Base-by-base conservation (phyloP, 1,284 basidiomycete species). In the Ceratorhiza oryzae-sativae region DNA sequence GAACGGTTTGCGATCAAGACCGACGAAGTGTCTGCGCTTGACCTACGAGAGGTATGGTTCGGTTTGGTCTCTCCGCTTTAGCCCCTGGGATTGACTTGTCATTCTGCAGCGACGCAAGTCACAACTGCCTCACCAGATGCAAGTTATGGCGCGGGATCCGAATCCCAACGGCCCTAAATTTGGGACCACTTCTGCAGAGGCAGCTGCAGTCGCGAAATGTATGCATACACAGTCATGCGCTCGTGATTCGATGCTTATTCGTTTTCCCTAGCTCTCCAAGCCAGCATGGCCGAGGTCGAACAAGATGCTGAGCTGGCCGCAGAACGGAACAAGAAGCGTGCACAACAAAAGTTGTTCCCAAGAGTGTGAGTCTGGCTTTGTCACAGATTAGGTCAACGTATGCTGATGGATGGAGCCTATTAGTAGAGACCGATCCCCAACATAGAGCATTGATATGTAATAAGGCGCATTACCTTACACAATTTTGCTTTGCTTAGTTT, bases 1-100 rank as follows among this genome's bases (percentile, higher is more conserved):
- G 80, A 81, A 1, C 83, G 82, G 39, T 94, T 88, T 79, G 77
- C 86, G 25, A 86, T 97, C 46, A 68, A 58, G 53, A 68, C 65
- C 10, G 65, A 68, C 18, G 51, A 68, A 23, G 65, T 68, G 1
- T 68, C 65, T 46, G 65, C 65, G 27, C 53, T 68, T 18, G 65
- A 68, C 39, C 41, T 68, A 27, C 55, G 51, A 46, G 51, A 68
- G 65, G 65, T 68, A 58, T 23, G 45, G 6, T 46, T 46, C 6
- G 27, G 1, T 46, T 23, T 25, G 42, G 3, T 23, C 5, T 25
- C 10, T 25, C 10, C 20, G 42, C 8, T 15, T 34, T 2, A 10
- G 5, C 27, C 13, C 5, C 42, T 2, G 10, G n/a, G 15, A 46
- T 36, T 56, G 8, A 56, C 2, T 36, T 10, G 58, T 9, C 15